Conservation (phyloP, 768 basidiomycete genomes). For the Neoboletus subvelutipes region DNA sequence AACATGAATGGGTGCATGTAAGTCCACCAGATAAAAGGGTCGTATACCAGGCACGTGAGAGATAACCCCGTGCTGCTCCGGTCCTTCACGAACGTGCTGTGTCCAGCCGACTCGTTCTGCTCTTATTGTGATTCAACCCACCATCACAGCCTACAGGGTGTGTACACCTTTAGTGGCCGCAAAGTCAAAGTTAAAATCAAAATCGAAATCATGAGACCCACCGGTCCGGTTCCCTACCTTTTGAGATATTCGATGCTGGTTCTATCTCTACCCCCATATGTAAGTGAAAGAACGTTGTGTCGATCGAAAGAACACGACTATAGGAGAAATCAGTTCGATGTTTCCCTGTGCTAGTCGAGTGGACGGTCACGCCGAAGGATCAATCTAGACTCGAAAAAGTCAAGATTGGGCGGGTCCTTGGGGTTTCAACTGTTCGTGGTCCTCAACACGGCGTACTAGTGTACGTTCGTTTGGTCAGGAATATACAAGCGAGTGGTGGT, state of each 20-base stretch:
- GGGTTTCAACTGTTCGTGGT: background rate
- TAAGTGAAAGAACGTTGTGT: background rate
- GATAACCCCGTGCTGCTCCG: too few species aligned
- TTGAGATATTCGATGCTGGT: background rate
- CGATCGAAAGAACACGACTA: background rate
- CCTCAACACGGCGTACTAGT: background rate
- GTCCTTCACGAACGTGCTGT: background rate
- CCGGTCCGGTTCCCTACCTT: background rate
- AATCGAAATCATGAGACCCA: background rate
- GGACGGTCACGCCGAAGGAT: background rate
- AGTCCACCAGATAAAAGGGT: background rate
- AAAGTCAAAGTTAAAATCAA: too few species aligned
- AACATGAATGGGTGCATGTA: background rate
- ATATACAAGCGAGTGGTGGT: too few species aligned
- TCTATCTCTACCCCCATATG: background rate
- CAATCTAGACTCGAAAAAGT: too few species aligned
- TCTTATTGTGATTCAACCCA: background rate
- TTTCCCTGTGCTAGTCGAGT: background rate
- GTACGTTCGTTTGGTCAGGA: background rate
- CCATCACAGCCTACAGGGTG: background rate
- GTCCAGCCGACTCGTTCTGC: too few species aligned
- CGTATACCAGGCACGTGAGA: background rate
- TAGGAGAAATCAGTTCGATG: background rate
- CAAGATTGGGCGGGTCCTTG: background rate
- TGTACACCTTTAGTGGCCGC: background rate